phyloP scores from a whole-genome alignment of 345 rosid genomes.

The Lepidium sativum region DNA sequence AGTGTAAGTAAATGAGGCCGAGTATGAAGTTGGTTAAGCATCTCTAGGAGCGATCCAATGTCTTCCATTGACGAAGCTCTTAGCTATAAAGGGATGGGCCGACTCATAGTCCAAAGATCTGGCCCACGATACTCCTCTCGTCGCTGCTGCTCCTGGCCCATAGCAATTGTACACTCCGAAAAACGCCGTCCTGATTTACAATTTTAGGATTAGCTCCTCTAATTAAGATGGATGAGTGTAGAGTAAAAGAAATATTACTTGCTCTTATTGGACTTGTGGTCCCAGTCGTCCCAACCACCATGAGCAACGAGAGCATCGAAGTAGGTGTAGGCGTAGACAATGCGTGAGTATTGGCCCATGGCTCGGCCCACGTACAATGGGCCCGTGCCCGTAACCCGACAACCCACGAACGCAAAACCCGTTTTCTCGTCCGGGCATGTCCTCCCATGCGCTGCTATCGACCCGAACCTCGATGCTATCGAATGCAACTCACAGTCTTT shows the following conservation, averaged over 20 bases:
- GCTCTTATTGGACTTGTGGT: conserved; percentile 77
- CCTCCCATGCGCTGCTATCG: conserved; percentile 86
- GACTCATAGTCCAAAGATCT: conserved; percentile 66
- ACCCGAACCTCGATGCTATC: conserved; percentile 82
- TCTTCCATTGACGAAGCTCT: conserved; percentile 90
- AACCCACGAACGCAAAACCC: conserved; percentile 71
- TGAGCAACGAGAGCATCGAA: conserved; percentile 81
- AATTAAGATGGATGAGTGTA: no score
- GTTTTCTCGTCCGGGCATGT: conserved; percentile 77
- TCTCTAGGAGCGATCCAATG: conserved; percentile 84
- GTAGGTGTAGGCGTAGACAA: conserved; percentile 80
- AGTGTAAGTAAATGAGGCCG: neutral
- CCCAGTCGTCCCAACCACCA: conserved; percentile 99
- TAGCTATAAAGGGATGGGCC: conserved; percentile 75
- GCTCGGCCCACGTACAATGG: conserved; percentile 85
- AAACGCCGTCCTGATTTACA: conserved; percentile 55
- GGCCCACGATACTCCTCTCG: conserved; percentile 79
- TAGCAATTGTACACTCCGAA: conserved; percentile 87
- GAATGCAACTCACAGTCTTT: conserved; percentile 93
- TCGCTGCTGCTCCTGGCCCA: conserved; percentile 85
- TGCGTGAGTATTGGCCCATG: conserved; percentile 95
- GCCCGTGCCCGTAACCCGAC: conserved; percentile 79
- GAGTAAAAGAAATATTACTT: conserved; percentile 36
- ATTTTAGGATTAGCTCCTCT: no score
- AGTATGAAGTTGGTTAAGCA: conserved; percentile 30